Base-by-base conservation (phyloP, 2,329 filamentous ascomycete species). In the Bipolaris cookei region DNA sequence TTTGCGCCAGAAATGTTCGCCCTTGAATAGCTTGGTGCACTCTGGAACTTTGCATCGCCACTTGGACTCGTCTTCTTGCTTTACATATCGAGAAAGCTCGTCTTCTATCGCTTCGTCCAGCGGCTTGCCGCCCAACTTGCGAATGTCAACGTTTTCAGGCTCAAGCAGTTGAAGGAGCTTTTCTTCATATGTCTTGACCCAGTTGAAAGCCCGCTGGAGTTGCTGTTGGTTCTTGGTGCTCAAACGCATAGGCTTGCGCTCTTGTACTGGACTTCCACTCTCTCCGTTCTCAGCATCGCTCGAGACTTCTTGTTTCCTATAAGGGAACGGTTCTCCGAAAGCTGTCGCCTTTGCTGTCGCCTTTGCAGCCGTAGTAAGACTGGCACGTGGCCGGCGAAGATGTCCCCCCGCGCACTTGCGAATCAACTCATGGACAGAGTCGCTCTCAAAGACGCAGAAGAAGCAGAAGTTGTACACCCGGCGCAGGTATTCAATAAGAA, bases 381-480 rank as follows among this genome's bases (percentile, higher is more conserved):
- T 96, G 69, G 90, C 90, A 55, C 93, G 86, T 37, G 95, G 95
- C 46, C 95, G 89, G 61, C 95, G 91, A 60, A 99, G 86, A 81
- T 99, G 95, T n/a, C 95, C 95, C 39, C 95, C 95, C 23, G 95
- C 92, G 69, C 95, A 99, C 79, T 99, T 98, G 58, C 95, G 88
- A 38, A 91, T 93, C 64, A 99, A 83, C 78, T 99, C 95, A 71
- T 99, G 95, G 20, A 98, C 89, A 0, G 94, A 98, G 76, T 99
- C 95, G 72, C 92, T 95, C 78, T 99, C 95, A 67, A 99, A 98
- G 4, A 99, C 96, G 76, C 95, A 99, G 81, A 98, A 99, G 82
- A 99, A 97, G 81, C 95, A 99, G 80, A 99, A 98, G 79, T 95
- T 97, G 83, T 96, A 96, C 50, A 99, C 95, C 14, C 95, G 89